phyloP scores from a whole-genome alignment of 2,329 filamentous ascomycete genomes.

The Huntiella abstrusa region DNA sequence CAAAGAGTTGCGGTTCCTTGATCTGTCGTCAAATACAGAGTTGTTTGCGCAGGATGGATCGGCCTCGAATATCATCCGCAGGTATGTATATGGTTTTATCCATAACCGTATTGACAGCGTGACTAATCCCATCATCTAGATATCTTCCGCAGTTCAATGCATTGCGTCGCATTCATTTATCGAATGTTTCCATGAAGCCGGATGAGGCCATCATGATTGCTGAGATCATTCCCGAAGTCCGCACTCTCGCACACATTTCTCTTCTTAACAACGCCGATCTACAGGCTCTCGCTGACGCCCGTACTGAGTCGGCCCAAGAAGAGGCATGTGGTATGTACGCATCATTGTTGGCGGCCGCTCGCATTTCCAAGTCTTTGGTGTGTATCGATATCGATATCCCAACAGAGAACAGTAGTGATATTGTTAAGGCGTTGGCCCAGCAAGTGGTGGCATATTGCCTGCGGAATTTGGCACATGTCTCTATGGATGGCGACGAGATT shows the following conservation, averaged over 20 bases:
- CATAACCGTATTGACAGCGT: neutral
- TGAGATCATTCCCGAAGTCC: constrained; percentile 74
- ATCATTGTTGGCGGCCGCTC: constrained; percentile 70
- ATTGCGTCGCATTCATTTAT: constrained; percentile 71
- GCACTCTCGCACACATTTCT: constrained; percentile 66
- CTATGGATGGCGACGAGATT: constrained; percentile 35
- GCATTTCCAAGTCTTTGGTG: constrained; percentile 66
- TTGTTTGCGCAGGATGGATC: constrained; percentile 60
- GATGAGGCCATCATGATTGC: constrained; percentile 82
- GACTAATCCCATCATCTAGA: constrained; percentile 18
- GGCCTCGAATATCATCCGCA: constrained; percentile 54
- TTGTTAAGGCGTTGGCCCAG: constrained; percentile 79
- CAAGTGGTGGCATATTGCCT: constrained; percentile 91
- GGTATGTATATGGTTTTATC: constrained; percentile 26
- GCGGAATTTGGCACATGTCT: constrained; percentile 68
- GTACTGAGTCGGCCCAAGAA: constrained; percentile 64
- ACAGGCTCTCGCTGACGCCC: constrained; percentile 50
- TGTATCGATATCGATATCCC: constrained; percentile 88
- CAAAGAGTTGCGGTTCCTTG: constrained; percentile 65
- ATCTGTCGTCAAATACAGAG: constrained; percentile 73
- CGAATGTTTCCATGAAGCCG: constrained; percentile 64
- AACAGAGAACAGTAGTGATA: constrained; percentile 60
- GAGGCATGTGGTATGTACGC: constrained; percentile 89
- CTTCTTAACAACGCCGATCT: constrained; percentile 67
- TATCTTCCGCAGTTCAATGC: constrained; percentile 61